These are phyloP conservation scores for Penicillium sp. DNA, from an alignment of 2,329 filamentous ascomycete species.

Conservation along the genomic window DNA sequence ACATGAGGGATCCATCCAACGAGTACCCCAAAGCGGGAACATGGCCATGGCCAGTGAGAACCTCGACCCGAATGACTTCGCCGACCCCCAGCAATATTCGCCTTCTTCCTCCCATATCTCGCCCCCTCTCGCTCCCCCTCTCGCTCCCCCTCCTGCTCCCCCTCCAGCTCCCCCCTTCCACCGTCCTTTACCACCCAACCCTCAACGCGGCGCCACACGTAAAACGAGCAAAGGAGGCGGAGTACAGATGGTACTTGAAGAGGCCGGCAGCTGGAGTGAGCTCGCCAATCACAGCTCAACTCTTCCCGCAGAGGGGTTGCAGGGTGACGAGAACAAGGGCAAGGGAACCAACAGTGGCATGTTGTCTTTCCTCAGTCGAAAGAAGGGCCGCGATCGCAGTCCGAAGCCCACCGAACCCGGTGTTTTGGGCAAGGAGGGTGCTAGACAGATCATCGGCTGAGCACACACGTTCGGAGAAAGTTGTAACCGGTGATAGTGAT, in stretches of 20 bases:
- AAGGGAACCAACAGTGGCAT: constrained; percentile 64
- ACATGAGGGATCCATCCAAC: constrained; percentile 29
- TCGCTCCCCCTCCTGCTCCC: constrained; percentile 20
- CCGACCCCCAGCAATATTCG: constrained; percentile 23
- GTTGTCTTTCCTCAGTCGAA: constrained; percentile 82
- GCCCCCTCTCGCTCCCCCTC: constrained; percentile 21
- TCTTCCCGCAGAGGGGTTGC: constrained; percentile 61
- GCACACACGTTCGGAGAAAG: background rate
- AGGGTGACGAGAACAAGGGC: constrained; percentile 36
- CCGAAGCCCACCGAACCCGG: constrained; percentile 92
- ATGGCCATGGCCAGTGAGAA: constrained; percentile 28
- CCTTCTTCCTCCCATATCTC: constrained; percentile 25
- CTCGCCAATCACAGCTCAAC: constrained; percentile 79
- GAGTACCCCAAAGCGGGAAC: constrained; percentile 27
- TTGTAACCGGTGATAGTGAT: background rate
- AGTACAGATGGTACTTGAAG: constrained; percentile 85
- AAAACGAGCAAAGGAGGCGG: constrained; percentile 76
- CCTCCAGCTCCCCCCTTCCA: constrained; percentile 37
- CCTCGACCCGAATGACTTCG: constrained; percentile 25
- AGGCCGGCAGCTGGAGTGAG: constrained; percentile 84
- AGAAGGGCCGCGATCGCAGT: constrained; percentile 84
- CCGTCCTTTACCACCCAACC: constrained; percentile 35
- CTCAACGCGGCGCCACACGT: constrained; percentile 58
- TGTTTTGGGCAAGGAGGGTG: constrained; percentile 90
- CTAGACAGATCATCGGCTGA: constrained; percentile 72